phyloP scores from a whole-genome alignment of 345 rosid genomes.

The Eucalyptus polyanthemos region DNA sequence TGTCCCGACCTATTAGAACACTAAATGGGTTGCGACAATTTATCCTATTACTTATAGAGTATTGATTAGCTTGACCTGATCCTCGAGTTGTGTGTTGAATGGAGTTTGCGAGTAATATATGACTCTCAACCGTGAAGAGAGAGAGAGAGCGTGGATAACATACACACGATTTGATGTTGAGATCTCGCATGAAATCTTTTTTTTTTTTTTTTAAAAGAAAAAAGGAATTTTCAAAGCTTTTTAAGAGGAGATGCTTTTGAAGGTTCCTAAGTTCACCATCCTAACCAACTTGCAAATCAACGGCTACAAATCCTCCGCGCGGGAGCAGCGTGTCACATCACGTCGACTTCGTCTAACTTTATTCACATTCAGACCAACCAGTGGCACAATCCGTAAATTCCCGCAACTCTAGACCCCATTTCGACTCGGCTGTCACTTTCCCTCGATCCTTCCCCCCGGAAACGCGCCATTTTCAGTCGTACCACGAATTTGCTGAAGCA shows the following conservation, averaged over 20 bases:
- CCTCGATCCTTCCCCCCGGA: background rate
- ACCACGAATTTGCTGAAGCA: background rate
- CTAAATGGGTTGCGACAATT: too few species aligned
- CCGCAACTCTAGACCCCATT: background rate
- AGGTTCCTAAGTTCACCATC: background rate
- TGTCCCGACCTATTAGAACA: too few species aligned
- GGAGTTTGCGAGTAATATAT: too few species aligned
- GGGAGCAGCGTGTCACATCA: background rate
- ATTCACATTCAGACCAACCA: background rate
- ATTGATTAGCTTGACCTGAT: too few species aligned
- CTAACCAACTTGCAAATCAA: background rate
- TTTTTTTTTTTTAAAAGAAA: fast-evolving
- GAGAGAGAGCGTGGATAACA: too few species aligned
- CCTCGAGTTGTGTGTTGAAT: too few species aligned
- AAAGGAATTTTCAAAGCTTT: too few species aligned
- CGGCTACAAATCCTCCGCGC: background rate
- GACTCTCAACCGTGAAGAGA: too few species aligned
- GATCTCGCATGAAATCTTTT: background rate
- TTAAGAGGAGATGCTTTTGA: background rate
- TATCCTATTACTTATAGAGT: too few species aligned
- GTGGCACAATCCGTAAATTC: background rate
- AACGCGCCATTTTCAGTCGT: background rate
- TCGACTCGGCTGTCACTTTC: background rate
- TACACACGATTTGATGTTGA: too few species aligned
- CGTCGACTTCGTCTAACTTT: background rate